Base-by-base conservation (phyloP, 75 land plant species). In the Sequoia sempervirens region DNA sequence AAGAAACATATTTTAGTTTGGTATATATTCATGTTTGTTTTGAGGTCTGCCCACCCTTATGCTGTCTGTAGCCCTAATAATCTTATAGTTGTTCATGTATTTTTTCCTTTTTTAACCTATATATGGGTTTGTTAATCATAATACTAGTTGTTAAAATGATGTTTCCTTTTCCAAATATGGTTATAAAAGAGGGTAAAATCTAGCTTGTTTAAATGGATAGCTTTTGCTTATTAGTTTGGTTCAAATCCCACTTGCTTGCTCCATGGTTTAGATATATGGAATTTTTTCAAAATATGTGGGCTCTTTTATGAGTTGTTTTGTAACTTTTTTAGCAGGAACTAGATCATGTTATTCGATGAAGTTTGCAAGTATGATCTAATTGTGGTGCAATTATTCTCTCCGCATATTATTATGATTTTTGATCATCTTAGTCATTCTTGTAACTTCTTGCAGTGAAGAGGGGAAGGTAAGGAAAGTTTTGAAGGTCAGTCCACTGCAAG, bases 401-500 rank as follows among this genome's bases (percentile, higher is more conserved):
- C 47, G 10, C 32, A 41, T 26, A 2, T n/a, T 43, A 45, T 15
- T 78, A 23, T 78, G 50, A 78, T 26, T 41, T 78, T 41, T 23
- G 14, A 4, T 41, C 28, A 41, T n/a, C 26, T 78, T 13, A 45
- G 18, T 78, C 32, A 10, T 12, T 78, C 46, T 43, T 76, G 2
- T 26, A 20, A 40, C 20, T 70, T 81, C 84, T 81, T 84, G 85
- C 90, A 94, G 96, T 88, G 96, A 94, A n/a, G 96, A 91, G 83
- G 96, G 96, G 9, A 89, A 88, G 81, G 84, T 94, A 37, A 82
- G 89, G 84, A 94, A 94, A 88, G 72, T 93, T 54, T 83, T 94
- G 86, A 94, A 90, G 84, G 90, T 87, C 30, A 91, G 90, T 84
- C 93, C 93, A 36, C 83, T 89, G 30, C 91, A 93, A 75, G 96